These are phyloP conservation scores for Russula olivacea DNA, from an alignment of 768 basidiomycete species.

Conservation along the genomic window DNA sequence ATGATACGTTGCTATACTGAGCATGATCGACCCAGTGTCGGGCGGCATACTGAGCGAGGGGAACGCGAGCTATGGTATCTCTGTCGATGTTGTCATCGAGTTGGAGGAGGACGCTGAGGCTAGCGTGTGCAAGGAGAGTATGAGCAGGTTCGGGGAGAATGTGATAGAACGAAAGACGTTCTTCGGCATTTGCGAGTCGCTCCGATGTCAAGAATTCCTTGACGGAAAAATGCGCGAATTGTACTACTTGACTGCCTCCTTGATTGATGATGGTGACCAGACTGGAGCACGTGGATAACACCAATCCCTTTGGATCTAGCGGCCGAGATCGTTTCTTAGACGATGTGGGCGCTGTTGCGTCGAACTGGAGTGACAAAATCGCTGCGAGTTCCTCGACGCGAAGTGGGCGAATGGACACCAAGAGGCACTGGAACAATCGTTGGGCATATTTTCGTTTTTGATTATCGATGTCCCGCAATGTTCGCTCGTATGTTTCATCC, in stretches of 20 bases:
- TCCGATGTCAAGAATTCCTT: conserved; percentile 2
- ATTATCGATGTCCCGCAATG: not conserved
- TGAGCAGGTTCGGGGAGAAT: not conserved
- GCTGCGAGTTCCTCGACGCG: not conserved
- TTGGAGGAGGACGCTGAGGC: not conserved
- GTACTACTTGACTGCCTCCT: not conserved
- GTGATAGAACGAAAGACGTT: conserved; percentile 1
- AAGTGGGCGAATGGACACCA: not conserved
- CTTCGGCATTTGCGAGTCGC: not conserved
- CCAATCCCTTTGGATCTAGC: not conserved
- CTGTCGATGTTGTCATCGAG: not conserved
- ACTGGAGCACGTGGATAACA: not conserved
- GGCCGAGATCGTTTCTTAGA: not conserved
- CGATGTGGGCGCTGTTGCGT: not conserved
- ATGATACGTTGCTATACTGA: not conserved
- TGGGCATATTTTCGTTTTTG: not conserved
- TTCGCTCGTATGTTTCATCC: conserved; percentile 2
- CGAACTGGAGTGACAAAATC: not conserved
- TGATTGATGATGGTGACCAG: not conserved
- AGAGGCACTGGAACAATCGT: conserved; percentile 9
- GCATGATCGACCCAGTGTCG: not conserved
- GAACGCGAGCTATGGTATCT: not conserved
- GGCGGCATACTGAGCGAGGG: not conserved
- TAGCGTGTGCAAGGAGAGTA: not conserved
- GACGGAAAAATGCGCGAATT: not conserved